Evolutionary conservation across 495 filamentous ascomycete genomes (phyloP).

Genomic region (Thermochaetoides thermophila): DNA sequence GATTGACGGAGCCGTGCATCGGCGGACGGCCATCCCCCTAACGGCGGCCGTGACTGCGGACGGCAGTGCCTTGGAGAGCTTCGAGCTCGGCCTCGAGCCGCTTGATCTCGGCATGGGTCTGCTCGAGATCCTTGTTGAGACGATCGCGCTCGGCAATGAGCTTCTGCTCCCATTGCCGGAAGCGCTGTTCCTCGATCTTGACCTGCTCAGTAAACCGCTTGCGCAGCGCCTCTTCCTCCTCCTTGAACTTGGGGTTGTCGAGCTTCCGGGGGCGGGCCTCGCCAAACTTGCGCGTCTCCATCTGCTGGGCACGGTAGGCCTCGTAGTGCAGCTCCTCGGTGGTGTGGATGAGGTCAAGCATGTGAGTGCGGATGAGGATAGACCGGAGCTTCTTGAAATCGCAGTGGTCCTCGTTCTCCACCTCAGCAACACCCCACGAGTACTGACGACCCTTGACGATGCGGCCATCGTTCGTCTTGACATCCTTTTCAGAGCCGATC

Average conservation of each 20-base stretch:
- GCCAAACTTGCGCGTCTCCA: conserved; percentile 99
- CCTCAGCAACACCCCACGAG: conserved; percentile 96
- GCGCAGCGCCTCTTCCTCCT: conserved; percentile 92
- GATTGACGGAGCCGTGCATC: background rate
- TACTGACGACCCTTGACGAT: conserved; percentile 98
- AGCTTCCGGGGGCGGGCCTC: conserved; percentile 93
- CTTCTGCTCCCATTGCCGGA: conserved; percentile 99
- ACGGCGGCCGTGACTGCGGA: conserved; percentile 90
- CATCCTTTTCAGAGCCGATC: conserved; percentile 97
- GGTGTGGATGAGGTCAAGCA: conserved; percentile 98
- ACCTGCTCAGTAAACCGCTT: conserved; percentile 99
- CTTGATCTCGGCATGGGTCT: conserved; percentile 96
- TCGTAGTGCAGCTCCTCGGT: conserved; percentile 99
- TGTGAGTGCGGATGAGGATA: conserved; percentile 98
- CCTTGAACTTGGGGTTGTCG: conserved; percentile 99
- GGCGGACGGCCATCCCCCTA: conserved; percentile 29
- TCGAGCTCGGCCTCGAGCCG: conserved; percentile 86
- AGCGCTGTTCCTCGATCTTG: conserved; percentile 97
- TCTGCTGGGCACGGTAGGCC: conserved; percentile 95
- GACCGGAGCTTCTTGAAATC: conserved; percentile 99
- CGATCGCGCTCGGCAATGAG: conserved; percentile 94
- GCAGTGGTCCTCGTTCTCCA: conserved; percentile 99
- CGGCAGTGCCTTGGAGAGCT: conserved; percentile 78
- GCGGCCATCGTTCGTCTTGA: conserved; percentile 86
- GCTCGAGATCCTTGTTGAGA: conserved; percentile 97